A percentile compares a stretch with the other conserved stretches of the same genome.
Evolutionary conservation across 805 yeast genomes (phyloP).

Genomic region (Zygoascus tannicola): DNA sequence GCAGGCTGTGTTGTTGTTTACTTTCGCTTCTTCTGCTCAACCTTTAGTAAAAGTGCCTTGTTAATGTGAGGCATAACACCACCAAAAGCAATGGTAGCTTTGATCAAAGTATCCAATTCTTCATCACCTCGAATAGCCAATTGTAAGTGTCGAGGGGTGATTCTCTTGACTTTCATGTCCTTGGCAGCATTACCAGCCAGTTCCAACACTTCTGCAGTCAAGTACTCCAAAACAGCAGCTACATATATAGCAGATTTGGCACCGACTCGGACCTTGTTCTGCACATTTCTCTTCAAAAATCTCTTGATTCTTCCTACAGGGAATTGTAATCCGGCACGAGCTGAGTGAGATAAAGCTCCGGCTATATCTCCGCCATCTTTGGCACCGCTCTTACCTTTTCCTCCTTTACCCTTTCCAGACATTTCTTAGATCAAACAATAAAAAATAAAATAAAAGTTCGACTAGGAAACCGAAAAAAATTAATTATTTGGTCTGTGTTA

Average conservation of each 20-base stretch:
- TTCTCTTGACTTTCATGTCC: slow-evolving; percentile 90
- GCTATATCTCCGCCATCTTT: slow-evolving; percentile 41
- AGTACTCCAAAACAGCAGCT: slow-evolving; percentile 91
- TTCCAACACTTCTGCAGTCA: slow-evolving; percentile 95
- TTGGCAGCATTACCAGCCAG: slow-evolving; percentile 98
- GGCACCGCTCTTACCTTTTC: slow-evolving; percentile 90
- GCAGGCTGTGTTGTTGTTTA: too few species aligned
- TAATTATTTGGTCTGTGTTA: background rate
- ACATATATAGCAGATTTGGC: slow-evolving; percentile 86
- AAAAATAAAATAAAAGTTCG: background rate
- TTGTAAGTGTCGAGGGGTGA: slow-evolving; percentile 94
- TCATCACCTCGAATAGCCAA: slow-evolving; percentile 97
- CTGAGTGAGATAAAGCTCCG: slow-evolving; percentile 59
- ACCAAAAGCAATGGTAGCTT: slow-evolving; percentile 92
- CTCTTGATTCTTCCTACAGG: slow-evolving; percentile 99
- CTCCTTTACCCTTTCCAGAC: slow-evolving; percentile 94
- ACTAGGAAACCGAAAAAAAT: background rate
- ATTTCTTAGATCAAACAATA: slow-evolving; percentile 29
- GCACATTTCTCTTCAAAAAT: slow-evolving; percentile 84
- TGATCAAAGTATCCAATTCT: slow-evolving; percentile 83
- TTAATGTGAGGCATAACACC: slow-evolving; percentile 96
- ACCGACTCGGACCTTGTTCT: slow-evolving; percentile 75
- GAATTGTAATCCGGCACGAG: slow-evolving; percentile 82
- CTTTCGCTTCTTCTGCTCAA: slow-evolving; percentile 39
- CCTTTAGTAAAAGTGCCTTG: slow-evolving; percentile 69